Evolutionary conservation across 225 moss, liverwort and hornwort species (phyloP), one percentile per base, ranked within the genome.

Genomic region (Takakia lepidozioides): DNA sequence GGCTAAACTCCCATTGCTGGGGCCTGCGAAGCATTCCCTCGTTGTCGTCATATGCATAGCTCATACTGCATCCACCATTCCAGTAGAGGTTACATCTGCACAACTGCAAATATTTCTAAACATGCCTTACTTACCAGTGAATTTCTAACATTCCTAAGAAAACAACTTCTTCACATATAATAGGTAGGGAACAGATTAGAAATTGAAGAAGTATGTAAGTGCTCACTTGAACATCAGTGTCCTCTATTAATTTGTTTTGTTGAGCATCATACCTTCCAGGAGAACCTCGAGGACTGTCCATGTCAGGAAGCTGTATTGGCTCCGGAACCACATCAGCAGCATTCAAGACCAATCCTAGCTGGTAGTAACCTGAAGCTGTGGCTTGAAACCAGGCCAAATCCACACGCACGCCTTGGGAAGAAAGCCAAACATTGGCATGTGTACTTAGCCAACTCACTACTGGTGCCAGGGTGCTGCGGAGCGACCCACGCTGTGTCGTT

Each of bases 371-470:
- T 25, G 90, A 68, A 16, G 95, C 62, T 17, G 95, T 90, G 20
- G 95, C 90, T 66, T 98, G 90, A 64, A 85, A 83, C 95, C 95
- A 98, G 37, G 91, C 95, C 84, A 98, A 58, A 49, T 98, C 95
- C 66, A 90, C 80, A 29, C 82, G 85, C 49, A 98, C 66, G 46
- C 84, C 78, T 43, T 85, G 64, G 40, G 51, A 22, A 48, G 53
- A 42, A 17, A 98, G 76, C 54, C 77, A 61, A 23, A 75, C 66
- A 49, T 98, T 98, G 32, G 82, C 90, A 62, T 76, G 75, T 22
- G 73, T 75, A 43, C 78, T 69, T 17, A 98, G 61, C 95, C 95
- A 98, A 52, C 71, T 76, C 48, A 72, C 58, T 9, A 91, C 91
- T 51, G 95, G 95, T 43, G 75, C 63, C 53, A 98, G 75, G 47